phyloP scores from a whole-genome alignment of 176 grass and related monocot species.

The Rhipidocladum racemiflorum region DNA sequence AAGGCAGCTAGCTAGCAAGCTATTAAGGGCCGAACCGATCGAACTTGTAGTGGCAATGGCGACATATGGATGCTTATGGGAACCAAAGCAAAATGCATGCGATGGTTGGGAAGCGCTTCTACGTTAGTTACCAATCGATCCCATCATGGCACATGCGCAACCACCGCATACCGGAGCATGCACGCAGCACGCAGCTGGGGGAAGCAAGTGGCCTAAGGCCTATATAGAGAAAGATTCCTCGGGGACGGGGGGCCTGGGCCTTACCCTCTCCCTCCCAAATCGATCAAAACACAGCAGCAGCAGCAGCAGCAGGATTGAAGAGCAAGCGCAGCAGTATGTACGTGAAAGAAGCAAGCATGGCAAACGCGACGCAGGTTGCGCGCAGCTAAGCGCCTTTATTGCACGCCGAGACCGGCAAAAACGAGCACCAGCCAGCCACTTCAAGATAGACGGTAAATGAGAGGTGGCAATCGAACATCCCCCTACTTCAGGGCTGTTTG shows the following conservation, averaged over 20 bases:
- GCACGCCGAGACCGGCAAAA: not conserved
- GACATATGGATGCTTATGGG: constrained; percentile 1
- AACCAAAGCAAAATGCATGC: constrained; percentile 25
- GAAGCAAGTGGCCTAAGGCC: not conserved
- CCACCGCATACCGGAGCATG: not conserved
- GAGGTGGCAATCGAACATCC: not conserved
- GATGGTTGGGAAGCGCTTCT: constrained; percentile 11
- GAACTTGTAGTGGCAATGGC: not conserved
- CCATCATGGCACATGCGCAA: constrained; percentile 43
- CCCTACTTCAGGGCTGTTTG: not conserved
- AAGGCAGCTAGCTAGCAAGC: not conserved
- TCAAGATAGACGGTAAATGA: not conserved
- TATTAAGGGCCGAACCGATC: not conserved
- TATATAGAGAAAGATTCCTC: constrained; percentile 40
- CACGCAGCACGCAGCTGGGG: not conserved
- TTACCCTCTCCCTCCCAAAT: not conserved
- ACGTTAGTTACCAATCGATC: constrained; percentile 41
- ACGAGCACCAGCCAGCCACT: not conserved
- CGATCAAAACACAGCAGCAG: not conserved
- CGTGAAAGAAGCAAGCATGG: not conserved
- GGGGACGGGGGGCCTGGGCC: not conserved
- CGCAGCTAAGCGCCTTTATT: not conserved
- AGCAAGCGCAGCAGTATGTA: too few species aligned
- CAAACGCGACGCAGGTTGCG: not conserved
- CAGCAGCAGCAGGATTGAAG: not conserved